Base-by-base conservation (phyloP, 805 yeast genomes). In the Nakazawaea populi region DNA sequence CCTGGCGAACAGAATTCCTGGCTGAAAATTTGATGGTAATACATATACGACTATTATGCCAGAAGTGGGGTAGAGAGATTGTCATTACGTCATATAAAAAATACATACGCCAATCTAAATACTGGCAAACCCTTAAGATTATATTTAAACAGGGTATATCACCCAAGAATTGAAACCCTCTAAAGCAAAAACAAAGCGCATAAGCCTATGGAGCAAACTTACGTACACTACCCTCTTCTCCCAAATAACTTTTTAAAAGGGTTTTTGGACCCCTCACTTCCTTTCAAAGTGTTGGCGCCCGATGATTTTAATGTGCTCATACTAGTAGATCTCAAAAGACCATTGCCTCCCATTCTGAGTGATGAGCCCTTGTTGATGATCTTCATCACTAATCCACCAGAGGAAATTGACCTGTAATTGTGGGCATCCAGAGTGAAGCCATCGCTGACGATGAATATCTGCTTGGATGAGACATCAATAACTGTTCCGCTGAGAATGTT, bases 221-320 rank as follows among this genome's bases (percentile, higher is more conserved):
- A 32, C 11, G 2, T 32, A 11, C 8, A 32, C 28, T 5, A 27
- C 5, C 27, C 10, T 18, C 29, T 48, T 37, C 39, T 49, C 6
- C 52, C 48, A 40, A 49, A 49, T 4, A 49, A 28, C 29, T 30
- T 49, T 27, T 32, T 49, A 35, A 49, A 49, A 18, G 48, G 52
- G 28, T 49, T 49, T 37, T 27, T 49, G 0, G 47, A 34, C 27
- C 34, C n/a, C 18, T 48, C 48, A 40, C 30, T 38, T 5, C 32
- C 9, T 18, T 18, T 40, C 37, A 44, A 39, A 31, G 41, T 45
- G 14, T 14, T 35, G 35, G 31, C 36, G 24, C 46, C 44, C 3
- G 42, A n/a, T 9, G 48, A 44, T 12, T 37, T 37, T n/a, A 37
- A 37, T 11, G 41, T 45, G 9, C 30, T 35, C 47, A 43, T 42